Percentiles rank a stretch among this genome's conserved stretches.
phyloP scores from a whole-genome alignment of 2,329 filamentous ascomycete genomes.

The Pyricularia sp. region DNA sequence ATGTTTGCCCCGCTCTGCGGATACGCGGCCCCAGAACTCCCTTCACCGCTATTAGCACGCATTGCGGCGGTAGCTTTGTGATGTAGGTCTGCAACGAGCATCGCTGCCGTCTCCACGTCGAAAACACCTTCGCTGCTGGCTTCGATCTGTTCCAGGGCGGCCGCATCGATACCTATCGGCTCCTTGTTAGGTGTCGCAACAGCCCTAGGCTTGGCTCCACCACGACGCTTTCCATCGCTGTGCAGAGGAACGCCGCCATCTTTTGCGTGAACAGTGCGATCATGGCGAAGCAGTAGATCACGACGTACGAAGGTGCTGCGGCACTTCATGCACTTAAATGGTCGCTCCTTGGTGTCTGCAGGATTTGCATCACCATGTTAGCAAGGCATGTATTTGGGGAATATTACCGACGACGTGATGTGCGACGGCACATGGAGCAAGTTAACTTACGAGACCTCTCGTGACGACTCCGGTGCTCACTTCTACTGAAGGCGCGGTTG shows the following conservation, averaged over 20 bases:
- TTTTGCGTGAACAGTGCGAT: conserved; percentile 96
- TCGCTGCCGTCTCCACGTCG: conserved; percentile 93
- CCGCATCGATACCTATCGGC: conserved; percentile 71
- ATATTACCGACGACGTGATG: conserved; percentile 1
- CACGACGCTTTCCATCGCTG: conserved; percentile 85
- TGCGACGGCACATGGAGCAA: not conserved
- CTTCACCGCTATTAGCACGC: conserved; percentile 45
- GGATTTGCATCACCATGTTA: not conserved
- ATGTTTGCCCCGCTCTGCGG: conserved; percentile 61
- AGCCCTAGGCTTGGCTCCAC: conserved; percentile 56
- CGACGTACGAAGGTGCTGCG: conserved; percentile 96
- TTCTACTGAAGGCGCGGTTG: conserved; percentile 92
- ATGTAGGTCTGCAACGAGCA: conserved; percentile 97
- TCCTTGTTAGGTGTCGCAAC: conserved; percentile 63
- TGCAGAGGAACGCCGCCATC: conserved; percentile 90
- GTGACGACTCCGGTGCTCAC: conserved; percentile 93
- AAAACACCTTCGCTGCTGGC: conserved; percentile 80
- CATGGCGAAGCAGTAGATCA: conserved; percentile 91
- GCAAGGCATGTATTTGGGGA: not conserved
- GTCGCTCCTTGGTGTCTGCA: conserved; percentile 93
- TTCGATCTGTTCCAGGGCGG: conserved; percentile 86
- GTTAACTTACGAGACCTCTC: conserved; percentile 88
- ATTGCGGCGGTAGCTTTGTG: conserved; percentile 79
- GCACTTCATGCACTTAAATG: conserved; percentile 98
- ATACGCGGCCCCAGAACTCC: conserved; percentile 56